Evolutionary conservation across 2,329 filamentous ascomycete species (phyloP).

Genomic region (Raffaelea albimanens): DNA sequence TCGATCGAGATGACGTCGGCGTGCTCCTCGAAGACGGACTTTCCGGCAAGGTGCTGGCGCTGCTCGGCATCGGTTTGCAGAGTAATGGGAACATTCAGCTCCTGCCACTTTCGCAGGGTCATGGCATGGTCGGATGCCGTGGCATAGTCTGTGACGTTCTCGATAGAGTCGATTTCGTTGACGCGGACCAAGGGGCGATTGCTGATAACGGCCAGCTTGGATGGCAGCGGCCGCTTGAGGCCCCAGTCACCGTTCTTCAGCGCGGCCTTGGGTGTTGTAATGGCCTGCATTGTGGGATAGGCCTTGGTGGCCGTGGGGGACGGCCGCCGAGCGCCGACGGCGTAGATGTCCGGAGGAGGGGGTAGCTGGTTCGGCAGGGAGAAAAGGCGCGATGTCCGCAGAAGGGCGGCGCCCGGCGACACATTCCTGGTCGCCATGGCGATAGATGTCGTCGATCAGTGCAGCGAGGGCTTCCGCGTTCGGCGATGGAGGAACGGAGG

Average conservation of each 20-base stretch:
- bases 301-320: slow-evolving; percentile 65
- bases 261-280: slow-evolving; percentile 67
- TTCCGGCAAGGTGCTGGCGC: slow-evolving; percentile 19
- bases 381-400: slow-evolving; percentile 84
- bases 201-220: slow-evolving; percentile 62
- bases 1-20: slow-evolving; percentile 41
- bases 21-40: slow-evolving; percentile 51
- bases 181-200: slow-evolving; percentile 70
- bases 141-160: slow-evolving; percentile 82
- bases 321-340: slow-evolving; percentile 33
- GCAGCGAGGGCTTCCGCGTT: too few relatives aligned
- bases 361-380: slow-evolving; percentile 71
- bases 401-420: slow-evolving; percentile 57
- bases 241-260: slow-evolving; percentile 82
- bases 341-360: slow-evolving; percentile 42
- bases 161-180: slow-evolving; percentile 70
- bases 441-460: not conserved
- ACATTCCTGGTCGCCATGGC: slow-evolving; percentile 24
- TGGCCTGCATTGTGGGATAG: slow-evolving; percentile 74
- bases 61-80: slow-evolving; percentile 13
- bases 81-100: slow-evolving; percentile 61
- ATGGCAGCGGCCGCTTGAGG: slow-evolving; percentile 73
- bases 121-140: slow-evolving; percentile 74
- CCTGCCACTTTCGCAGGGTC: slow-evolving; percentile 77
- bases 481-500: too few relatives aligned